Evolutionary conservation across 345 rosid genomes (phyloP).

Genomic region (Cardamine resedifolia): DNA sequence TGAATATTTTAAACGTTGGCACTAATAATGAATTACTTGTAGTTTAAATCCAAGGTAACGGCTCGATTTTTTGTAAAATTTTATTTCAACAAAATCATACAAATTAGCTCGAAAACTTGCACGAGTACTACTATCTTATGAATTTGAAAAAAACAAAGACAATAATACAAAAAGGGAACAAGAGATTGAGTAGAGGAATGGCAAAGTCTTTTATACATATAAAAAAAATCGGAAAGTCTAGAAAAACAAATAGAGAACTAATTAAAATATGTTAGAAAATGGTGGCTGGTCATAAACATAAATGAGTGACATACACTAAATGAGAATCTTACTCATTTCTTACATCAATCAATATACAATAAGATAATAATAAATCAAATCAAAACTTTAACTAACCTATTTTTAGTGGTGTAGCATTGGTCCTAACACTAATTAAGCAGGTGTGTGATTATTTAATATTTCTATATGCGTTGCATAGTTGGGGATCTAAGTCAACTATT

Average conservation of each 20-base stretch:
- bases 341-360: constrained; percentile 13
- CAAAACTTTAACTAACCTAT: constrained; percentile 25
- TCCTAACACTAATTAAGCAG: constrained; percentile 7
- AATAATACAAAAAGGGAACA: not conserved
- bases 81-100: not conserved
- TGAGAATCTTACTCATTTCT: constrained; percentile 28
- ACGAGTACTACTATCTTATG: constrained; percentile 37
- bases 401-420: constrained; percentile 22
- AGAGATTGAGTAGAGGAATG: constrained; percentile 57
- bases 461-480: constrained; percentile 1
- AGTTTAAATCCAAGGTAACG: not conserved
- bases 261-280: constrained; percentile 5
- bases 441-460: not conserved
- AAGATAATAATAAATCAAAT: constrained; percentile 17
- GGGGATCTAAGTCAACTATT: not conserved
- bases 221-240: constrained; percentile 48
- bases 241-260: not conserved
- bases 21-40: not conserved
- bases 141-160: constrained; percentile 29
- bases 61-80: not conserved
- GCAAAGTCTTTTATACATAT: constrained; percentile 41
- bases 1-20: not conserved
- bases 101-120: constrained; percentile 37
- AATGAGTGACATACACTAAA: constrained; percentile 19
- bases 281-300: constrained; percentile 31